These are phyloP conservation scores for Avicennia marina DNA, from an alignment of 257 asterid genomes.

Conservation along the genomic window DNA sequence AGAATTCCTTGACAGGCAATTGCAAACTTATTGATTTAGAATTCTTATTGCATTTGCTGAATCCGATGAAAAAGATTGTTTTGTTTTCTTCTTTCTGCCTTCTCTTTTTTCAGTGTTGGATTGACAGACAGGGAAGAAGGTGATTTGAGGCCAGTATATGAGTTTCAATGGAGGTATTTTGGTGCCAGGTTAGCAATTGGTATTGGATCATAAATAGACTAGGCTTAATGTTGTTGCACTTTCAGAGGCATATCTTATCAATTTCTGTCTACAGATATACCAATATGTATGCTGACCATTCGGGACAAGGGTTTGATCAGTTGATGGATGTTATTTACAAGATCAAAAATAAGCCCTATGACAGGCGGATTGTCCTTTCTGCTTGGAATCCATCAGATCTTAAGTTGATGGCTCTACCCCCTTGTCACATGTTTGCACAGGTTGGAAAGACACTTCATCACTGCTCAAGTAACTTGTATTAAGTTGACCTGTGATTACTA, in stretches of 20 bases:
- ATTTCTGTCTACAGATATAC: constrained; percentile 45
- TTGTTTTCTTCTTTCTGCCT: background rate
- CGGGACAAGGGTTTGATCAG: constrained; percentile 84
- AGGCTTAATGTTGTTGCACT: background rate
- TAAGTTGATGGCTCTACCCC: constrained; percentile 71
- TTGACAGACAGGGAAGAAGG: constrained; percentile 67
- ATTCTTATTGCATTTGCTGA: constrained; percentile 1
- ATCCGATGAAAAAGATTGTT: constrained; percentile 18
- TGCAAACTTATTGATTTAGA: constrained; percentile 8
- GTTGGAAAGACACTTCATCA: too few species aligned
- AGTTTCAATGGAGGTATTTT: constrained; percentile 81
- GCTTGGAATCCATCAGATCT: constrained; percentile 87
- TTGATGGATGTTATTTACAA: constrained; percentile 63
- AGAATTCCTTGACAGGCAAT: constrained; percentile 65
- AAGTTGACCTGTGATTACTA: too few species aligned
- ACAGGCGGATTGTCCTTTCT: constrained; percentile 60
- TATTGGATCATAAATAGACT: background rate
- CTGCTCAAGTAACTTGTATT: too few species aligned
- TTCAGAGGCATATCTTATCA: background rate
- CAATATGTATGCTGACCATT: constrained; percentile 65
- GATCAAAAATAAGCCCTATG: constrained; percentile 67
- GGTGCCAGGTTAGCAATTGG: constrained; percentile 57
- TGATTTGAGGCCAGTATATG: constrained; percentile 72
- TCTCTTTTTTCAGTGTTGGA: constrained; percentile 40
- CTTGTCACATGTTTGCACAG: constrained; percentile 90